A percentile compares a stretch with the other conserved stretches of the same genome.
These are phyloP conservation scores for Ambrosia hybrid DNA, from an alignment of 140 eudicot genomes.

Conservation along the genomic window DNA sequence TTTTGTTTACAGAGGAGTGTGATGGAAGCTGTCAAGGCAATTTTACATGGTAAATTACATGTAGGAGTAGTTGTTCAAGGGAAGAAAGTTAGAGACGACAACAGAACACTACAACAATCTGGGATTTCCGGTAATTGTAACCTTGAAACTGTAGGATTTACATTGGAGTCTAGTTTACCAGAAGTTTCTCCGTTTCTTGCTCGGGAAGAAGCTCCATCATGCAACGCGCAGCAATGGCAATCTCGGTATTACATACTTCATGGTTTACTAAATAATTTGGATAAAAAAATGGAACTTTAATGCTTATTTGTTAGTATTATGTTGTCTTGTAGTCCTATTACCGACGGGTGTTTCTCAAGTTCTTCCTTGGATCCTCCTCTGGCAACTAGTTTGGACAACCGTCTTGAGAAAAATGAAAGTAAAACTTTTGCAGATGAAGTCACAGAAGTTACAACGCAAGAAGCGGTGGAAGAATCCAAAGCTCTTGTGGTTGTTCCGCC, in stretches of 20 bases:
- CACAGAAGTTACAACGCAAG: conserved; percentile 33
- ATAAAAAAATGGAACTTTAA: not conserved
- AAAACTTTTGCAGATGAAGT: conserved; percentile 37
- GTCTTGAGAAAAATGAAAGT: conserved; percentile 32
- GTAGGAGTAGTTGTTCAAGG: conserved; percentile 92
- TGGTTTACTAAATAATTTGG: not conserved
- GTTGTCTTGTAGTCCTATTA: conserved; percentile 32
- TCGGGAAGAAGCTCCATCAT: conserved; percentile 42
- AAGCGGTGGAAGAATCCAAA: conserved; percentile 51
- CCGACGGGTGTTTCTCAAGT: conserved; percentile 35
- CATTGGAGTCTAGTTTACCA: conserved; percentile 64
- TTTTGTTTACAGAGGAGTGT: conserved; percentile 62
- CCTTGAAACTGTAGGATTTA: conserved; percentile 60
- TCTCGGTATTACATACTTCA: conserved; percentile 43
- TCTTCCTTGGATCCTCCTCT: conserved; percentile 37
- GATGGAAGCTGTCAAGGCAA: conserved; percentile 78
- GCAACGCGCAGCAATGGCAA: conserved; percentile 37
- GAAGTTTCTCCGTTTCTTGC: conserved; percentile 40
- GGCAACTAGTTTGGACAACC: conserved; percentile 42
- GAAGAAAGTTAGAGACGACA: conserved; percentile 85
- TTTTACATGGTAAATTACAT: conserved; percentile 71
- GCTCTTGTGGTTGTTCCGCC: conserved; percentile 68
- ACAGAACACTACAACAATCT: conserved; percentile 72
- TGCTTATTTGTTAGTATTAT: not conserved
- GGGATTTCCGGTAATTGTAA: conserved; percentile 71